These are phyloP conservation scores for Blastomyces percursus DNA, from an alignment of 2,329 filamentous ascomycete genomes.

Conservation along the genomic window DNA sequence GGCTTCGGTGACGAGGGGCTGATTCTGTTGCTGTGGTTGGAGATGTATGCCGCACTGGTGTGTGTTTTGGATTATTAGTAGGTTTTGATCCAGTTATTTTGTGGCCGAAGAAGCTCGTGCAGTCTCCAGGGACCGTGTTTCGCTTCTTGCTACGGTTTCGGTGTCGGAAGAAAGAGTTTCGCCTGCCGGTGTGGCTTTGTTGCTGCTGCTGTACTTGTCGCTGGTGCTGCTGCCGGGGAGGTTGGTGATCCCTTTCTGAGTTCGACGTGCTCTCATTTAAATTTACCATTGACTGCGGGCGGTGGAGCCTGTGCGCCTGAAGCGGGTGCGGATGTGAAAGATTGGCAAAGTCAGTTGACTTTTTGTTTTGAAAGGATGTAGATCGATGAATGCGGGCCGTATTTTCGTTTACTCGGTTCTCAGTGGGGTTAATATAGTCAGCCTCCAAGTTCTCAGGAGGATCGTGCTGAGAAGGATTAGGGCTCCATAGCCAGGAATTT, in stretches of 20 bases:
- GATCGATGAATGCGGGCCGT: neutral
- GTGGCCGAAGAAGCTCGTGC: neutral
- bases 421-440: neutral
- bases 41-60: neutral
- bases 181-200: neutral
- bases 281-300: constrained; percentile 1
- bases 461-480: neutral
- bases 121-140: neutral
- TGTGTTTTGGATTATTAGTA: neutral
- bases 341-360: neutral
- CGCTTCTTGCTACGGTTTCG: neutral
- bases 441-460: neutral
- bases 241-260: neutral
- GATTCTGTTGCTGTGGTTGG: neutral
- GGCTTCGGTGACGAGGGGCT: neutral
- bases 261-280: neutral
- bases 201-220: neutral
- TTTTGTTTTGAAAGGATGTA: neutral
- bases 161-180: neutral
- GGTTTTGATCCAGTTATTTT: neutral
- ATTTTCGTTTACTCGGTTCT: neutral
- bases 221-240: neutral
- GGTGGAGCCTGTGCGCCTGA: neutral
- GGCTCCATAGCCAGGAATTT: neutral
- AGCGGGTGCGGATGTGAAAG: neutral